Evolutionary conservation across 345 rosid genomes (phyloP).

Genomic region (Trapa bicornis): DNA sequence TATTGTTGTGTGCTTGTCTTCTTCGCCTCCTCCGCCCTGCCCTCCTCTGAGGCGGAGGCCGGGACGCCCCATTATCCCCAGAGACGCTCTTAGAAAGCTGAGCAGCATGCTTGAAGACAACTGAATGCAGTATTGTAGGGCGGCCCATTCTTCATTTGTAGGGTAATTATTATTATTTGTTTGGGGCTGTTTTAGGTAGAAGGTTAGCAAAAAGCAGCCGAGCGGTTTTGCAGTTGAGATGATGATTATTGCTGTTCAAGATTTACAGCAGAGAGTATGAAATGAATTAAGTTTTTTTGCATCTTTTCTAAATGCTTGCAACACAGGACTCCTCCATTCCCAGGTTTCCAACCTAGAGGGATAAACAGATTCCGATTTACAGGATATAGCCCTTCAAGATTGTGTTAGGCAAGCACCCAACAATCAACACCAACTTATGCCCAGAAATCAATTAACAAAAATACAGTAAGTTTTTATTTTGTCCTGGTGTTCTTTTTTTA

Average conservation of each 20-base stretch:
- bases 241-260: neutral
- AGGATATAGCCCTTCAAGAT: too few relatives aligned
- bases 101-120: conserved; percentile 46
- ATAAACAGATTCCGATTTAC: too few relatives aligned
- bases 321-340: too few relatives aligned
- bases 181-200: conserved; percentile 32
- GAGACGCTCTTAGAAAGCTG: conserved; percentile 42
- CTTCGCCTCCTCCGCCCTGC: conserved; percentile 11
- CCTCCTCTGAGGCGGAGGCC: conserved; percentile 34
- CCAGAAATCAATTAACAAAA: too few relatives aligned
- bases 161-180: conserved; percentile 5
- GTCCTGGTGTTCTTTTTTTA: too few relatives aligned
- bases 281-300: too few relatives aligned
- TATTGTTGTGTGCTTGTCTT: conserved; percentile 34
- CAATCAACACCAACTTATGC: too few relatives aligned
- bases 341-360: too few relatives aligned
- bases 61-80: conserved; percentile 29
- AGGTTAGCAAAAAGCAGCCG: conserved; percentile 16
- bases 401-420: too few relatives aligned
- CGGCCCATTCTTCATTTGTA: conserved; percentile 2
- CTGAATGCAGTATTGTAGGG: conserved; percentile 20
- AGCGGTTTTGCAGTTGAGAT: conserved; percentile 32
- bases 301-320: too few relatives aligned
- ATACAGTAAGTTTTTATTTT: too few relatives aligned
- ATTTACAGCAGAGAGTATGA: neutral